phyloP scores from a whole-genome alignment of 345 rosid species.

The Noccaea caerulescens region DNA sequence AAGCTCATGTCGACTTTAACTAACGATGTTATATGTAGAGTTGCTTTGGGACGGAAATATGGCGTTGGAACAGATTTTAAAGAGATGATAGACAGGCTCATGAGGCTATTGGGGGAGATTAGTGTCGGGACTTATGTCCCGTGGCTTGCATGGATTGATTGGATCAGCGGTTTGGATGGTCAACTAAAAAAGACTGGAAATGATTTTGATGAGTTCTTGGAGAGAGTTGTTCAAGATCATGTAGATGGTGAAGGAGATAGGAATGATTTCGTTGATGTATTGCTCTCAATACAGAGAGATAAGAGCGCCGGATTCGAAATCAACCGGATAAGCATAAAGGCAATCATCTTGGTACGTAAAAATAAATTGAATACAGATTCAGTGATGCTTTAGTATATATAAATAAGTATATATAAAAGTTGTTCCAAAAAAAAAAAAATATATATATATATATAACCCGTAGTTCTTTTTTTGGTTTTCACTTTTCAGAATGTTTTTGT shows the following conservation, averaged over 20 bases:
- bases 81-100: conserved; percentile 42
- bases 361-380: not conserved
- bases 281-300: conserved; percentile 39
- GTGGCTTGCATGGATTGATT: conserved; percentile 57
- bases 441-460: too few relatives aligned
- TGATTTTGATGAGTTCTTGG: conserved; percentile 45
- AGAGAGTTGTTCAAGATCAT: conserved; percentile 40
- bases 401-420: too few relatives aligned
- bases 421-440: too few relatives aligned
- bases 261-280: conserved; percentile 31
- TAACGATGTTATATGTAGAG: conserved; percentile 57
- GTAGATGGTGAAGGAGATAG: conserved; percentile 5
- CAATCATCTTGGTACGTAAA: conserved; percentile 46
- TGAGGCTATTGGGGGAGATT: conserved; percentile 43
- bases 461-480: not conserved
- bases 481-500: conserved; percentile 47
- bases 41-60: conserved; percentile 58
- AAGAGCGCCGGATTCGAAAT: conserved; percentile 38
- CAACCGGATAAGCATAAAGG: conserved; percentile 45
- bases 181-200: conserved; percentile 29
- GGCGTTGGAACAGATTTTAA: conserved; percentile 46
- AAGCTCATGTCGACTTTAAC: conserved; percentile 40
- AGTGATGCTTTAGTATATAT: not conserved
- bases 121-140: conserved; percentile 56
- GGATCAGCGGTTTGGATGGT: conserved; percentile 36